Conservation (phyloP, 2,329 filamentous ascomycete species). For the Paraconiothyrium brasiliense region DNA sequence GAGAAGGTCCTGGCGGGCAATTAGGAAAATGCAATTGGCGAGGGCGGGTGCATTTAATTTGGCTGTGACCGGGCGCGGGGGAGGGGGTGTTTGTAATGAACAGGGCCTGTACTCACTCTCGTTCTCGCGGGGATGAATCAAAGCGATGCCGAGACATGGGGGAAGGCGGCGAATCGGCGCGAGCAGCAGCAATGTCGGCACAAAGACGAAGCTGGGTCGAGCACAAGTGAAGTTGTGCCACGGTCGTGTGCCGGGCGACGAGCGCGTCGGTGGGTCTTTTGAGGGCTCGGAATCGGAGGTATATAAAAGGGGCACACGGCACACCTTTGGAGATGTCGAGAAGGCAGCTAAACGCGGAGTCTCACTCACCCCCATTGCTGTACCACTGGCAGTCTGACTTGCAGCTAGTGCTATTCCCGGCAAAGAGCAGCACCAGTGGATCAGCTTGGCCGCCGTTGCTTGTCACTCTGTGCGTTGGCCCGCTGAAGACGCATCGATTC, state of each 20-base stretch:
- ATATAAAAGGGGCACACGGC: slow-evolving; percentile 1
- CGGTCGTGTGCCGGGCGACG: slow-evolving; percentile 10
- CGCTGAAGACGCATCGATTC: background rate
- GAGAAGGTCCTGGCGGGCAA: slow-evolving; percentile 33
- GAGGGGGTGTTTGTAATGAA: slow-evolving; percentile 21
- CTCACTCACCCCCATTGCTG: slow-evolving; percentile 10
- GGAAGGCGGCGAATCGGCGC: slow-evolving; percentile 22
- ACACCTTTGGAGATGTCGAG: background rate
- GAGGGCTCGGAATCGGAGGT: slow-evolving; percentile 4
- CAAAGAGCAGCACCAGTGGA: slow-evolving; percentile 13
- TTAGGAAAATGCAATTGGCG: slow-evolving; percentile 29
- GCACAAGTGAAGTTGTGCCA: slow-evolving; percentile 10
- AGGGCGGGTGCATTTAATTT: slow-evolving; percentile 29
- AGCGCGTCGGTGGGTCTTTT: slow-evolving; percentile 9
- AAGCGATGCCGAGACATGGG: slow-evolving; percentile 42
- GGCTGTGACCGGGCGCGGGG: slow-evolving; percentile 22
- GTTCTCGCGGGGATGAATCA: slow-evolving; percentile 37
- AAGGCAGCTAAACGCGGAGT: background rate
- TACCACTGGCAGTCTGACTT: slow-evolving; percentile 5
- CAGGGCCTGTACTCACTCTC: slow-evolving; percentile 34
- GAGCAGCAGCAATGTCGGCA: slow-evolving; percentile 6
- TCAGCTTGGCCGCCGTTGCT: background rate
- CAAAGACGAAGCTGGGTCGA: slow-evolving; percentile 8
- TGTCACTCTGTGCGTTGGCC: slow-evolving; percentile 9
- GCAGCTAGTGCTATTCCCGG: slow-evolving; percentile 11